phyloP scores from a whole-genome alignment of 2,329 filamentous ascomycete species.

The Arthrinium phaeospermum region DNA sequence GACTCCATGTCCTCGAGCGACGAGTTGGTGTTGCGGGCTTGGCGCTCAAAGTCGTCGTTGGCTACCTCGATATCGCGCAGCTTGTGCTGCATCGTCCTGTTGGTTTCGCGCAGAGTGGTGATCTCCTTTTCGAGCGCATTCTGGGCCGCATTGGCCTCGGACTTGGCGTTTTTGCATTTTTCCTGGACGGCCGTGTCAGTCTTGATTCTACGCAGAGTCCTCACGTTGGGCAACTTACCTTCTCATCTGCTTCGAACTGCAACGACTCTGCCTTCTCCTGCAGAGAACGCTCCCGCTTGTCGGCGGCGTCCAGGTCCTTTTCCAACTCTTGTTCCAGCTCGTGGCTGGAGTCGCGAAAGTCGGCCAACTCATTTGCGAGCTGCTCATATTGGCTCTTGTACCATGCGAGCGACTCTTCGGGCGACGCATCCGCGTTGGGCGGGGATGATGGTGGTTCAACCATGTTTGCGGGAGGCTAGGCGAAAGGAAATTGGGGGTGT shows the following conservation, averaged over 20 bases:
- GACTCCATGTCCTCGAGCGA: constrained; percentile 96
- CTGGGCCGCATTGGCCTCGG: constrained; percentile 84
- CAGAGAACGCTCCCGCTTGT: constrained; percentile 86
- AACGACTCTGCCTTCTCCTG: constrained; percentile 86
- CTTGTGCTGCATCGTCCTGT: constrained; percentile 79
- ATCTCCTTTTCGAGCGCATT: constrained; percentile 93
- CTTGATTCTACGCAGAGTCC: constrained; percentile 18
- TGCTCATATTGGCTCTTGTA: constrained; percentile 97
- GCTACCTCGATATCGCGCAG: constrained; percentile 95
- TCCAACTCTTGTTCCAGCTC: constrained; percentile 94
- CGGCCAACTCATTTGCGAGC: constrained; percentile 86
- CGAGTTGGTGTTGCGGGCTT: constrained; percentile 93
- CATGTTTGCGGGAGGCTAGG: constrained; percentile 45
- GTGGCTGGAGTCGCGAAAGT: constrained; percentile 92
- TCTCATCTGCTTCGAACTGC: constrained; percentile 94
- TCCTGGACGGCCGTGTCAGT: constrained; percentile 57
- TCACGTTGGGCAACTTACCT: constrained; percentile 62
- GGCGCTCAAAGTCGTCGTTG: constrained; percentile 97
- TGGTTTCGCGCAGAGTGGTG: constrained; percentile 84
- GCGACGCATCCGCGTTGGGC: constrained; percentile 57
- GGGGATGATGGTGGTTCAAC: constrained; percentile 68
- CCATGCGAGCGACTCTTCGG: constrained; percentile 83
- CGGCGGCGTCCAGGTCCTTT: constrained; percentile 92
- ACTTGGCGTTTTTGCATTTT: constrained; percentile 95
- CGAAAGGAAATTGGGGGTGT: background rate